Percentiles rank a stretch among this genome's conserved stretches.
Conservation (phyloP, 495 filamentous ascomycete species). For the Penicillium argentinense region DNA sequence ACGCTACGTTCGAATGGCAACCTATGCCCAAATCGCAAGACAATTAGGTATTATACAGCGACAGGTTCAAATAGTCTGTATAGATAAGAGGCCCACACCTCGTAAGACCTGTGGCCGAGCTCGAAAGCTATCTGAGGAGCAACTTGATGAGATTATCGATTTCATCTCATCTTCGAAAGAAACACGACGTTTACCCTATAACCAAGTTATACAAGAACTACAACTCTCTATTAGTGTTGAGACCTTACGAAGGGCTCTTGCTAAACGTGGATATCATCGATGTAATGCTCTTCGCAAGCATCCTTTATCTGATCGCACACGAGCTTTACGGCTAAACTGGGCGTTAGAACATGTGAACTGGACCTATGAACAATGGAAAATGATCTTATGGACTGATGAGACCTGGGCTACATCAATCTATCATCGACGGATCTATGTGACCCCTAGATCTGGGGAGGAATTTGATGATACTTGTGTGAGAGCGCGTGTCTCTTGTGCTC, state of each 20-base stretch:
- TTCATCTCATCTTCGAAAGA: conserved; percentile 23
- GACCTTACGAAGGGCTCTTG: conserved; percentile 21
- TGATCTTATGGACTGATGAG: conserved; percentile 11
- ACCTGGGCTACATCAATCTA: conserved; percentile 11
- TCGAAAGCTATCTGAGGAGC: conserved; percentile 21
- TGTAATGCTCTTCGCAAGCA: conserved; percentile 24
- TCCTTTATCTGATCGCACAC: conserved; percentile 9
- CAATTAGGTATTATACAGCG: conserved; percentile 16
- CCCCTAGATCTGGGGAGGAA: not conserved
- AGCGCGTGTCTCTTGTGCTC: not conserved
- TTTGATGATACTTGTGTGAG: not conserved
- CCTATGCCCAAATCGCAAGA: conserved; percentile 18
- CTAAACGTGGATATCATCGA: conserved; percentile 29
- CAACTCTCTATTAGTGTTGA: conserved; percentile 11
- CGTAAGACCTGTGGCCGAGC: conserved; percentile 15
- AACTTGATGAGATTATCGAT: conserved; percentile 25
- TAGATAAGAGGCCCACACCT: conserved; percentile 13
- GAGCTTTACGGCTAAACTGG: conserved; percentile 1
- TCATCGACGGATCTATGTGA: conserved; percentile 12
- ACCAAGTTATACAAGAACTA: conserved; percentile 24
- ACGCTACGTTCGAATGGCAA: conserved; percentile 1
- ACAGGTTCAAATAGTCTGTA: conserved; percentile 26
- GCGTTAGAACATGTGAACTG: not conserved
- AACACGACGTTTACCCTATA: conserved; percentile 21
- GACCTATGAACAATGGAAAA: conserved; percentile 11